Evolutionary conservation across 805 yeast species (phyloP), one percentile per base, ranked within the genome.

Genomic region (Cyberlindnera bimundalis): DNA sequence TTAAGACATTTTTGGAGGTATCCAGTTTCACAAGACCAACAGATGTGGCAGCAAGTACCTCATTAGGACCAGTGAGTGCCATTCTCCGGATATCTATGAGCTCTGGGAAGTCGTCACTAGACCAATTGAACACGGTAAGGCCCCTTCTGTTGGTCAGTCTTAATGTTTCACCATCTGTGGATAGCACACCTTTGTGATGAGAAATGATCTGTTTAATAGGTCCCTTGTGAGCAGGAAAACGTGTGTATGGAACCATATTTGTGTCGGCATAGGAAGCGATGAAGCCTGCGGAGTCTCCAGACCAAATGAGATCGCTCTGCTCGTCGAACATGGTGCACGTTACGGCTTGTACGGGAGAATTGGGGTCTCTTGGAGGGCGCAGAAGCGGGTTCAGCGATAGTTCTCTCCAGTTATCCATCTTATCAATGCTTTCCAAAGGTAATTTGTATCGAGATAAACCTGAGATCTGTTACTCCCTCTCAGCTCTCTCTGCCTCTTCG

Each of bases 291-390:
- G 76, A 60, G 57, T 86, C 93, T 14, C 95, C 96, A 1, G 81
- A 71, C 98, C 98, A 91, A 2, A 90, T 58, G 33, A 93, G 66
- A 51, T 90, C 93, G 44, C 79, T 75, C n/a, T 73, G 64, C 27
- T 71, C 72, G 62, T 90, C 96, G 59, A 89, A 89, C 4, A 62
- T 60, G 7, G 77, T 43, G 29, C 51, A 34, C 12, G 55, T 50
- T 11, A 43, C 51, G 1, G 35, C 25, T n/a, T 49, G 50, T 6
- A 45, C 46, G 2, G 31, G 33, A 3, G 43, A 35, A 13, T 32
- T 33, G 16, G 47, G 47, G 32, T 47, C 55, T 28, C 32, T 36
- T 6, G 56, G 55, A 2, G 57, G 48, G 43, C 61, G 46, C 34
- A 54, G 41, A 9, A 55, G 53, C 6, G 54, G 56, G 3, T 45